Evolutionary conservation across 106 monocot genomes (phyloP).

Genomic region (Dendrobium officinale): DNA sequence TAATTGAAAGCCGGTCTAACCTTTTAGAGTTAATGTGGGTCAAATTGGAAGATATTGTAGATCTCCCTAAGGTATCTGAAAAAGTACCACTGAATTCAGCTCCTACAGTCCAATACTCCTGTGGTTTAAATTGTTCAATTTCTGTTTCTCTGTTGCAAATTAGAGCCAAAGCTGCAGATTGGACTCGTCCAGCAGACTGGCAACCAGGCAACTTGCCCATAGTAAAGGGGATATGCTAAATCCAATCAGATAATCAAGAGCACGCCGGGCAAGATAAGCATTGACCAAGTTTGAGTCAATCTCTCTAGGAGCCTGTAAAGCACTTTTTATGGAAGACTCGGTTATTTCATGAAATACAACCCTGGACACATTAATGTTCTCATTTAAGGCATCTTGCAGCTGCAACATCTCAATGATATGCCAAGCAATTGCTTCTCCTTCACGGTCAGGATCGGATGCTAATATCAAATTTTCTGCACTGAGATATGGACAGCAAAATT

Average conservation of each 20-base stretch:
- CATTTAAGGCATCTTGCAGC: conserved; percentile 79
- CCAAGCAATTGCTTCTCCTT: conserved; percentile 99
- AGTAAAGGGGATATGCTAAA: conserved; percentile 91
- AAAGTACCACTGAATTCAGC: conserved; percentile 33
- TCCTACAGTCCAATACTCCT: conserved; percentile 82
- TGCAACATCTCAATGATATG: conserved; percentile 87
- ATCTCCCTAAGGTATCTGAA: conserved; percentile 3
- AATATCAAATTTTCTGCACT: conserved; percentile 88
- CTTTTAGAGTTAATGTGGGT: conserved; percentile 62
- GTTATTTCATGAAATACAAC: conserved; percentile 99
- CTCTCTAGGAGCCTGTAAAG: conserved; percentile 66
- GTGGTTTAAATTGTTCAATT: conserved; percentile 70
- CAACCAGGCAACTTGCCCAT: conserved; percentile 95
- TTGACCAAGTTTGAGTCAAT: conserved; percentile 83
- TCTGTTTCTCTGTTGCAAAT: conserved; percentile 89
- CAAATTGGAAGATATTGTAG: conserved; percentile 36
- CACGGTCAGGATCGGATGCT: conserved; percentile 97
- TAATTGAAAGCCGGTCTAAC: conserved; percentile 66
- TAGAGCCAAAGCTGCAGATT: conserved; percentile 88
- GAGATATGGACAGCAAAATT: conserved; percentile 5
- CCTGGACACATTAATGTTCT: conserved; percentile 57
- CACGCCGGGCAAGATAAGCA: conserved; percentile 94
- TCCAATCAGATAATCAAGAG: conserved; percentile 95
- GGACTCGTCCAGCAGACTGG: conserved; percentile 95
- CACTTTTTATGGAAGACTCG: conserved; percentile 67